Evolutionary conservation across 2,329 filamentous ascomycete genomes (phyloP).

Genomic region (Penicillium sp.): DNA sequence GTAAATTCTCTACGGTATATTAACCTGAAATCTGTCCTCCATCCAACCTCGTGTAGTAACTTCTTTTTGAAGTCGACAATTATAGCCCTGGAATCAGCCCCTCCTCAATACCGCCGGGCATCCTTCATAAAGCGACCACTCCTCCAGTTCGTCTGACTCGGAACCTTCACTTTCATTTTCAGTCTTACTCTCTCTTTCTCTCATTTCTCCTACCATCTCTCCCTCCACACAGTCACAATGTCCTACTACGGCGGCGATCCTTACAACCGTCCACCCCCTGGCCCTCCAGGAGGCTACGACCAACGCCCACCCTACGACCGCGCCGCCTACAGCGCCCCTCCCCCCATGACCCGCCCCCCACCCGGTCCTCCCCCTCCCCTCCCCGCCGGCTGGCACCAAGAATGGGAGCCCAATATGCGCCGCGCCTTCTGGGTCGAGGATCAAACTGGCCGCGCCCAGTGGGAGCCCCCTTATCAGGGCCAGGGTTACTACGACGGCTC

Average conservation of each 20-base stretch:
- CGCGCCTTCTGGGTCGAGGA: constrained; percentile 68
- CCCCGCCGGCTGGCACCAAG: constrained; percentile 62
- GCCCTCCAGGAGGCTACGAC: constrained; percentile 13
- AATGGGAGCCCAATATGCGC: constrained; percentile 63
- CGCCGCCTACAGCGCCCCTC: constrained; percentile 27
- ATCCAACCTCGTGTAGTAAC: not conserved
- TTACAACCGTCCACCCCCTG: constrained; percentile 25
- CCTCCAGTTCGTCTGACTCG: not conserved
- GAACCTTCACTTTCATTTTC: not conserved
- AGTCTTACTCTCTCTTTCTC: not conserved
- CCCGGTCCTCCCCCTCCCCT: constrained; percentile 52
- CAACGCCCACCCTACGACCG: constrained; percentile 23
- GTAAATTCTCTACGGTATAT: not conserved
- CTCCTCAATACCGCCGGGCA: not conserved
- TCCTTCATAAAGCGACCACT: not conserved
- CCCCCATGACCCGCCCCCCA: constrained; percentile 33
- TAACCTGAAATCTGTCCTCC: not conserved
- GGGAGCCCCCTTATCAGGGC: constrained; percentile 56
- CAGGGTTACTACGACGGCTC: constrained; percentile 23
- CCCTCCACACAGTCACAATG: constrained; percentile 14
- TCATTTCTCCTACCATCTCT: not conserved
- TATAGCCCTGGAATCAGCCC: not conserved
- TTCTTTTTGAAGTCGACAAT: not conserved
- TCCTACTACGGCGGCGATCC: constrained; percentile 25
- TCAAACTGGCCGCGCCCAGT: constrained; percentile 63